Evolutionary conservation across 495 filamentous ascomycete genomes (phyloP), one percentile per base, ranked within the genome.

Genomic region (Talaromyces wortmannii): DNA sequence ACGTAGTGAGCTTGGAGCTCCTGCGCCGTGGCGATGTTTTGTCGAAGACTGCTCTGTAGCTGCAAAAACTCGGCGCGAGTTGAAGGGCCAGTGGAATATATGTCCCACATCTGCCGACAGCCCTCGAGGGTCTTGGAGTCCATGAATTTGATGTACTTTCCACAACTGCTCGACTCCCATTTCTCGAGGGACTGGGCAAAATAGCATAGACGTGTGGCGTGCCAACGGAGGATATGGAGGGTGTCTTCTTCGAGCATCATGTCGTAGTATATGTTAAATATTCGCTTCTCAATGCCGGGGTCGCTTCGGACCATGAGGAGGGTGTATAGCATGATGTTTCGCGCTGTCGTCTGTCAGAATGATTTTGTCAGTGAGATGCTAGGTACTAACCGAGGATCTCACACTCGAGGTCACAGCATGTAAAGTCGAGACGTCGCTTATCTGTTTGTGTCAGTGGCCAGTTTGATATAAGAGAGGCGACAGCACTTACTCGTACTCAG

Each of bases 201-300:
- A 0, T 50, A 40, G 7, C 59, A 45, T 5, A 84, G 68, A 49
- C 71, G 78, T 16, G 55, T 46, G 0, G 70, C 59, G 36, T 81
- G 79, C 11, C 7, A 29, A 0, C 56, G 52, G 6, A 81, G 62
- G 6, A 77, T 47, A 4, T 61, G 30, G 8, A 72, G 50, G 23
- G 74, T 62, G 43, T 62, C 33, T 0, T 67, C 52, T 53, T 75
- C 67, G 5, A 84, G 59, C 48, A 69, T 72, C 23, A 78, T 45
- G 57, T 83, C 66, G 56, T 83, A 83, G 58, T 77, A 84, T 50
- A 83, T 72, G 33, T 76, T 69, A 79, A 79, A 85, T 6, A 81
- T 64, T 15, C 53, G 45, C 2, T 57, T 52, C 30, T 45, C 13
- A 11, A 66, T 57, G 7, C 55, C 51, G 7, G 40, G 58, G 3